Conservation (phyloP, 345 rosid genomes). For the Chamaenerion angustifolium region DNA sequence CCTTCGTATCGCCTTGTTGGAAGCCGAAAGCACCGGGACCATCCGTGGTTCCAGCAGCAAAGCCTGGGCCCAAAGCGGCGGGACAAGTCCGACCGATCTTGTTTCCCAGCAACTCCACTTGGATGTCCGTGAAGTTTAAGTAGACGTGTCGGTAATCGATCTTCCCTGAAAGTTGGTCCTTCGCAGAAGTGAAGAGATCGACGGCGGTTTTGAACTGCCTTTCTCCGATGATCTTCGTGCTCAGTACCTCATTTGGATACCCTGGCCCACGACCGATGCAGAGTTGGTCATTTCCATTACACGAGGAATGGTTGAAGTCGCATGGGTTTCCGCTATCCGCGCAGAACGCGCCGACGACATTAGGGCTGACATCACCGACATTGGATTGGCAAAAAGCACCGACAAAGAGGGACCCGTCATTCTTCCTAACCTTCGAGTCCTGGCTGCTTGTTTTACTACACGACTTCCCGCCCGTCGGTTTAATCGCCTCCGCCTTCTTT, state of each 20-base stretch:
- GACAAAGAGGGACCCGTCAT: conserved; percentile 27
- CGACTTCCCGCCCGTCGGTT: conserved; percentile 33
- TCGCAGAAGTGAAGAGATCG: conserved; percentile 29
- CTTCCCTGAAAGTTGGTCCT: conserved; percentile 21
- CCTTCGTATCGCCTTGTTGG: conserved; percentile 49
- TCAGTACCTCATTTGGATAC: conserved; percentile 40
- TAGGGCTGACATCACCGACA: conserved; percentile 48
- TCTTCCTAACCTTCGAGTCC: conserved; percentile 38
- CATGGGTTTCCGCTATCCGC: conserved; percentile 33
- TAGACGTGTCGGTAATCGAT: conserved; percentile 33
- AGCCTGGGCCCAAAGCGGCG: conserved; percentile 40
- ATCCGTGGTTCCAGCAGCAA: conserved; percentile 54
- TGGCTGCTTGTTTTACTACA: conserved; percentile 35
- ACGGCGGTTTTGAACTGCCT: conserved; percentile 33
- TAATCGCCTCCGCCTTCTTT: conserved; percentile 17
- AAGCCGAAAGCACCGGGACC: conserved; percentile 49
- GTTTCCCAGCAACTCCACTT: conserved; percentile 26
- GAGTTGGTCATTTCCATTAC: conserved; percentile 33
- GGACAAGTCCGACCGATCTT: conserved; percentile 31
- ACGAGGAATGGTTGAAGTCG: conserved; percentile 49
- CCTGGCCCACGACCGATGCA: conserved; percentile 56
- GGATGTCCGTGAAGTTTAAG: conserved; percentile 32
- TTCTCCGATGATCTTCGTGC: conserved; percentile 41
- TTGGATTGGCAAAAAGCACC: conserved; percentile 56
- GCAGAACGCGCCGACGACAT: conserved; percentile 51